Percentiles rank a stretch among this genome's conserved stretches.
Evolutionary conservation across 441 rosid genomes (phyloP).

Genomic region (Populus hybrid): DNA sequence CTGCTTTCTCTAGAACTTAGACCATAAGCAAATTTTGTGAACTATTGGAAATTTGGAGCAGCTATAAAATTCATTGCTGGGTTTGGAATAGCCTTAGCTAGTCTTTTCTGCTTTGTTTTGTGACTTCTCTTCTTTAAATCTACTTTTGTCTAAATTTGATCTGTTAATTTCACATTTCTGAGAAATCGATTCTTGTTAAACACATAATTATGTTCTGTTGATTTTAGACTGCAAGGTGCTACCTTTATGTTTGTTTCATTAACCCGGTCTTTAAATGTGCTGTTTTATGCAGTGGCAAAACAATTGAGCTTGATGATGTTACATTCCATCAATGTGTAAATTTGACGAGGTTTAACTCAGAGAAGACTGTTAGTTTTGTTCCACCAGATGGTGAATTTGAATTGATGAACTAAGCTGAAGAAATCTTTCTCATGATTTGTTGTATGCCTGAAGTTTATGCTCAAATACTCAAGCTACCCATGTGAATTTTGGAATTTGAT

Average conservation of each 20-base stretch:
- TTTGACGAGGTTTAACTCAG: constrained; percentile 96
- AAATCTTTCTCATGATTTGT: neutral
- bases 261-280: neutral
- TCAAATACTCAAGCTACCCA: neutral
- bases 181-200: neutral
- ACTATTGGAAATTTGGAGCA: neutral
- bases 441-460: neutral
- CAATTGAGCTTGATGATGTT: constrained; percentile 98
- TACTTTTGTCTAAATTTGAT: no score
- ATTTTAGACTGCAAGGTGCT: neutral
- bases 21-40: neutral
- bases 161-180: neutral
- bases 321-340: constrained; percentile 98
- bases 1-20: neutral
- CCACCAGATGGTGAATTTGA: constrained; percentile 99
- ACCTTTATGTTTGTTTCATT: neutral
- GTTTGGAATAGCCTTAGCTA: neutral
- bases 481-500: neutral
- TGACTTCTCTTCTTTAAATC: neutral
- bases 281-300: constrained; percentile 80
- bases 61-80: neutral
- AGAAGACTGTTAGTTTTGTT: constrained; percentile 97
- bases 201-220: neutral
- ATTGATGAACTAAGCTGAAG: constrained; percentile 86
- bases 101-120: neutral